phyloP scores from a whole-genome alignment of 495 filamentous ascomycete genomes.

The Diplogelasinospora grovesii region DNA sequence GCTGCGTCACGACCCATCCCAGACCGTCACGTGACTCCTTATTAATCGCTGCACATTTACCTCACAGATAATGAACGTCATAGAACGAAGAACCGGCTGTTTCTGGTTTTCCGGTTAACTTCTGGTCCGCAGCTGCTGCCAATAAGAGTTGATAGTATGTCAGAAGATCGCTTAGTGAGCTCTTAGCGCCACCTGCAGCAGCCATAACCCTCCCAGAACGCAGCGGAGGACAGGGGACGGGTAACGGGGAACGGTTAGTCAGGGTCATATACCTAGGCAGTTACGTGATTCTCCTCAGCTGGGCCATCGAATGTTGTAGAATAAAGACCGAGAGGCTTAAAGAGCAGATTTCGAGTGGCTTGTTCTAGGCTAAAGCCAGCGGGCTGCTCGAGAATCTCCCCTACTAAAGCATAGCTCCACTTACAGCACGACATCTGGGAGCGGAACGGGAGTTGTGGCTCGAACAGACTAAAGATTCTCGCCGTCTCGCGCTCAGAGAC shows the following conservation, averaged over 20 bases:
- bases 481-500: background rate
- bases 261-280: conserved; percentile 7
- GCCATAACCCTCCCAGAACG: conserved; percentile 10
- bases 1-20: conserved; percentile 11
- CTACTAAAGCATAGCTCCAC: conserved; percentile 17
- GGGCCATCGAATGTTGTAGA: too few species aligned
- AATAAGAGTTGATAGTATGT: conserved; percentile 3
- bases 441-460: too few species aligned
- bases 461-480: too few species aligned
- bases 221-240: conserved; percentile 12
- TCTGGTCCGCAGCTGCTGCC: too few species aligned
- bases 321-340: background rate
- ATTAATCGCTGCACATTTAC: background rate
- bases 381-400: conserved; percentile 15
- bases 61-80: conserved; percentile 2
- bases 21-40: conserved; percentile 10
- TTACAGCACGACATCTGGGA: conserved; percentile 19
- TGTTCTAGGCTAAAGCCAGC: too few species aligned
- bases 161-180: conserved; percentile 7
- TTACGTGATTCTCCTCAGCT: too few species aligned
- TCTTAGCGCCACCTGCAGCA: too few species aligned
- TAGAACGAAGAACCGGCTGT: background rate
- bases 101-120: too few species aligned
- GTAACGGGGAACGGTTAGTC: conserved; percentile 1
- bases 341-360: conserved; percentile 8